Evolutionary conservation across 2,329 filamentous ascomycete species (phyloP).

Genomic region (Monosporascus ibericus): DNA sequence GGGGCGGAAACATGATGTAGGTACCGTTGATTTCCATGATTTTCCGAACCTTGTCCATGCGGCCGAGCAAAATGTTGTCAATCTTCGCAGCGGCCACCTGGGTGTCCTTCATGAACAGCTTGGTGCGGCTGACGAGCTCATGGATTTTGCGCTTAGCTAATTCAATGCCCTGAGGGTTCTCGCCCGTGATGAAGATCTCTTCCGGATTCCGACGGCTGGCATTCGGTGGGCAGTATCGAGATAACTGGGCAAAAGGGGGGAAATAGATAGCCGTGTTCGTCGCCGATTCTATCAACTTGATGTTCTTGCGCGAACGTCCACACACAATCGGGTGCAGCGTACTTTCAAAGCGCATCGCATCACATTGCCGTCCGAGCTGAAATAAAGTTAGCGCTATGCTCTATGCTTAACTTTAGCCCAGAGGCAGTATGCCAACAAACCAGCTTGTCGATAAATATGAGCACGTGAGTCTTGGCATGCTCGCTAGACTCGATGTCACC

Average conservation of each 20-base stretch:
- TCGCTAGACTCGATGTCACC: slow-evolving; percentile 93
- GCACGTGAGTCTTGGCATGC: slow-evolving; percentile 89
- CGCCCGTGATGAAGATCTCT: slow-evolving; percentile 93
- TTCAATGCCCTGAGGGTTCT: slow-evolving; percentile 76
- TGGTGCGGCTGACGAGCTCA: slow-evolving; percentile 73
- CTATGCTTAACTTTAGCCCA: neutral
- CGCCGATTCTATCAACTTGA: slow-evolving; percentile 92
- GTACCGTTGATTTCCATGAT: slow-evolving; percentile 96
- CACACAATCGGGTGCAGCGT: slow-evolving; percentile 86
- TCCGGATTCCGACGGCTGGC: slow-evolving; percentile 77
- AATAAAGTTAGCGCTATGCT: slow-evolving; percentile 12
- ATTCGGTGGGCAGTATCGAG: slow-evolving; percentile 79
- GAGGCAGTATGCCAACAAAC: slow-evolving; percentile 40
- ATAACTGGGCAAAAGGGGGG: slow-evolving; percentile 86
- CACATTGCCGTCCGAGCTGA: slow-evolving; percentile 24
- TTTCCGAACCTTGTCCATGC: slow-evolving; percentile 93
- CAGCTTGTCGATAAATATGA: slow-evolving; percentile 96
- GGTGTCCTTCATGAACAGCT: slow-evolving; percentile 87
- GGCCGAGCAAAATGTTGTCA: slow-evolving; percentile 84
- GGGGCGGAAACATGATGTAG: slow-evolving; percentile 83
- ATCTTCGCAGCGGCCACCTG: slow-evolving; percentile 87
- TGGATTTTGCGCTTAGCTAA: slow-evolving; percentile 87
- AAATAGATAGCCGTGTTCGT: slow-evolving; percentile 98
- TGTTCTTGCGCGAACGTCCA: slow-evolving; percentile 91
- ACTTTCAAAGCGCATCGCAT: slow-evolving; percentile 25